Conservation (phyloP, 2,329 filamentous ascomycete genomes). For the Epichloe sibirici region DNA sequence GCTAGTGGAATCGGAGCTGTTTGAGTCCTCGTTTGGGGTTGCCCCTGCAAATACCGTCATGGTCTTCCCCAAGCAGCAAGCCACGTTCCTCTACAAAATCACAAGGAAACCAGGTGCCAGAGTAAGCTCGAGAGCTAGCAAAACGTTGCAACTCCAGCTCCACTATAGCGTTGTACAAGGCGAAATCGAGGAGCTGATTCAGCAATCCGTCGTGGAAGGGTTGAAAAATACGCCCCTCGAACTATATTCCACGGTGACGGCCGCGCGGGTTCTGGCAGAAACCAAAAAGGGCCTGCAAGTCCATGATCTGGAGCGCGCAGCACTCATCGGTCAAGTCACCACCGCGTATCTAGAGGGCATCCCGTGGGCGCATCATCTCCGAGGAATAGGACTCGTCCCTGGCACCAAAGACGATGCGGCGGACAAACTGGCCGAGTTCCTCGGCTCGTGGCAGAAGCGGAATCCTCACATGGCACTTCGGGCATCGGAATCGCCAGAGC, state of each 20-base stretch:
- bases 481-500: constrained; percentile 11
- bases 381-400: constrained; percentile 32
- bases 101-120: constrained; percentile 36
- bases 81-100: constrained; percentile 71
- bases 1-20: constrained; percentile 58
- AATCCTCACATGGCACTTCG: constrained; percentile 17
- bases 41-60: constrained; percentile 40
- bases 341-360: constrained; percentile 34
- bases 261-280: constrained; percentile 30
- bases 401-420: constrained; percentile 22
- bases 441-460: constrained; percentile 22
- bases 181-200: constrained; percentile 47
- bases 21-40: constrained; percentile 49
- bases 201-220: constrained; percentile 27
- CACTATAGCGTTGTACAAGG: constrained; percentile 67
- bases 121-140: constrained; percentile 18
- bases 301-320: constrained; percentile 43
- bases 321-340: constrained; percentile 38
- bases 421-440: constrained; percentile 13
- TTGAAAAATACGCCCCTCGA: constrained; percentile 29
- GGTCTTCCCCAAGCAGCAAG: constrained; percentile 71
- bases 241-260: constrained; percentile 35
- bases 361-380: constrained; percentile 37
- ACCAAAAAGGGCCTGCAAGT: constrained; percentile 31
- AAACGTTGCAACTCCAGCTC: constrained; percentile 55